Conservation (phyloP, 2,329 filamentous ascomycete genomes). For the Pestalotiopsis sp. region DNA sequence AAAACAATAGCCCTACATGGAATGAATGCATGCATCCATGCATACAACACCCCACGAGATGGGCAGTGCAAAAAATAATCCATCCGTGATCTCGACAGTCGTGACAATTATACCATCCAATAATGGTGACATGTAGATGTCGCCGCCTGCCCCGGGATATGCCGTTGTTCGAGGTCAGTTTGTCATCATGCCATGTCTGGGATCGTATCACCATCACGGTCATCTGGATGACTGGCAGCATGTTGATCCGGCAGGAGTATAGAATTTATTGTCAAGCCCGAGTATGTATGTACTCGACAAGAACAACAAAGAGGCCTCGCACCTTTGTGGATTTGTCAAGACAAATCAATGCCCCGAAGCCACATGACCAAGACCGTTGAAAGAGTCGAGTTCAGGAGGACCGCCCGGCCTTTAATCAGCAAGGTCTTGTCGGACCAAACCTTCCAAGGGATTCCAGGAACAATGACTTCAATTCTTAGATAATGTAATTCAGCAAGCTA, state of each 20-base stretch:
- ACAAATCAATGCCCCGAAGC: conserved; percentile 1
- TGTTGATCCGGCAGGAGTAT: no score
- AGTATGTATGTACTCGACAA: background rate
- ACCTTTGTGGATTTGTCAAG: background rate
- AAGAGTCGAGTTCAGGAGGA: background rate
- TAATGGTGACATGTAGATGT: background rate
- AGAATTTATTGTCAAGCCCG: no score
- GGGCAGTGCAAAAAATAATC: no score
- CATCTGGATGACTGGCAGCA: no score
- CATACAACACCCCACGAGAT: no score
- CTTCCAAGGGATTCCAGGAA: conserved; percentile 1
- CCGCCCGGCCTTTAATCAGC: background rate
- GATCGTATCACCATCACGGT: background rate
- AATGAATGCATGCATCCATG: no score
- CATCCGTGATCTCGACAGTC: no score
- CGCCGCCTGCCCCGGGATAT: background rate
- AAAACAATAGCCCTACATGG: no score
- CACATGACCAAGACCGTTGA: conserved; percentile 3
- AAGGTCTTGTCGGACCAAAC: background rate
- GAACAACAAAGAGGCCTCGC: conserved; percentile 2
- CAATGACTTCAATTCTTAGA: conserved; percentile 4
- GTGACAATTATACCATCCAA: background rate
- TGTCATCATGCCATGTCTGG: background rate
- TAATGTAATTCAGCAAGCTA: background rate
- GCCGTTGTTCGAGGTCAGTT: background rate